Evolutionary conservation across 2,329 filamentous ascomycete species (phyloP), one percentile per base, ranked within the genome.

Genomic region (Penicillium psychrosexuale): DNA sequence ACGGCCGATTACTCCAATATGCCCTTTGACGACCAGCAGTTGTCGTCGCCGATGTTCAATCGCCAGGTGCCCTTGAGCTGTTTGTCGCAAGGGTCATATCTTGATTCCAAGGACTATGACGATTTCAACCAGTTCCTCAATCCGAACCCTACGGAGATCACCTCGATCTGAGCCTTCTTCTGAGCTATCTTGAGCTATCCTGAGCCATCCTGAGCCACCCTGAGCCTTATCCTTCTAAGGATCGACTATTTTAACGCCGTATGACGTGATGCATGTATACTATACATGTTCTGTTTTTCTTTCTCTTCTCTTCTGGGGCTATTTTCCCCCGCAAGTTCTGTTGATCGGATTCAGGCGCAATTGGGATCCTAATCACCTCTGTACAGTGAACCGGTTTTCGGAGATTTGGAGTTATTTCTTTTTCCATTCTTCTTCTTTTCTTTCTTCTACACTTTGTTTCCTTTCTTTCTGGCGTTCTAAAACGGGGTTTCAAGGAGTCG

Each of bases 101-200:
- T 71, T 44, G 69, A 72, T 37, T 61, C 66, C 24, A 69, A 67
- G 47, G 71, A 72, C 47, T 73, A 71, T 49, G 72, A 75, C 19
- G 72, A 75, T 47, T 72, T 75, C 53, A 73, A 70, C 46, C 71
- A 73, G 54, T 74, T 72, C 51, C 59, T 75, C 27, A 74, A 75
- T 61, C 66, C 71, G 1, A 74, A 71, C 54, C 66, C 70, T 13
- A 65, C 68, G 36, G 72, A 74, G 59, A 73, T 75, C 30, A 70
- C 70, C 9, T 73, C 71, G 49, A 69, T 70, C 37, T 72, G 59
- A 62, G 44, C 39, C 34, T 28, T 24, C 22, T 24, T 5, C 22
- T 24, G 3, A 24, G 22, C 22, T 24, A 24, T 24, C 3, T 24
- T 24, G 22, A 24, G 22, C 22, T 24, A 5, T 5, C 22, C 22